Percentiles rank a stretch among this genome's conserved stretches.
phyloP scores from a whole-genome alignment of 208 protist species.

The Borovskyia barvae region DNA sequence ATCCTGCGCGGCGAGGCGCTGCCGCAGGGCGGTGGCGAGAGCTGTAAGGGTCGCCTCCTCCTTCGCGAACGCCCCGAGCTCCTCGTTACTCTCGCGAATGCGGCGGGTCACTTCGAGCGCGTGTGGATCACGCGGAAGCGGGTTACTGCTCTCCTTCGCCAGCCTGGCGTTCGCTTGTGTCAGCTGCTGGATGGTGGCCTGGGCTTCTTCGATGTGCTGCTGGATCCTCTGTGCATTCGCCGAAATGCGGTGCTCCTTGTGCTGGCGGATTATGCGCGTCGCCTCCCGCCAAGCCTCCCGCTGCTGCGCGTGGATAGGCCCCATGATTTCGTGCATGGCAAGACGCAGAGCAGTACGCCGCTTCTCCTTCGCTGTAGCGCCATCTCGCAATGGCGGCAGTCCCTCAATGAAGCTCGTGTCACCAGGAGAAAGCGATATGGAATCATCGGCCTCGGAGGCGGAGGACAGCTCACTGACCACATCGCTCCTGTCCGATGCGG shows the following conservation, averaged over 20 bases:
- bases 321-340: constrained; percentile 32
- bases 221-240: constrained; percentile 11
- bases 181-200: constrained; percentile 35
- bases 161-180: constrained; percentile 42
- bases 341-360: constrained; percentile 34
- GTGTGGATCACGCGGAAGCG: constrained; percentile 70
- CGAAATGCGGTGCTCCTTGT: constrained; percentile 32
- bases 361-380: constrained; percentile 9
- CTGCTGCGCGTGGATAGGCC: constrained; percentile 26
- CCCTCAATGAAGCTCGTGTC: constrained; percentile 24
- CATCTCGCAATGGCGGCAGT: constrained; percentile 9
- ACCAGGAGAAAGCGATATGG: constrained; percentile 12
- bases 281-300: constrained; percentile 33
- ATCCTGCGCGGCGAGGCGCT: constrained; percentile 54
- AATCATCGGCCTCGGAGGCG: constrained; percentile 14
- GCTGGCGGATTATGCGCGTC: constrained; percentile 28
- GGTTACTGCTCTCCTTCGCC: constrained; percentile 61
- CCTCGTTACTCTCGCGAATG: constrained; percentile 56
- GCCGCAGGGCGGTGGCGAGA: constrained; percentile 45
- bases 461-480: constrained; percentile 21
- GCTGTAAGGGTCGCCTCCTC: constrained; percentile 44
- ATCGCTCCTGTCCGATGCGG: constrained; percentile 13
- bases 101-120: constrained; percentile 56
- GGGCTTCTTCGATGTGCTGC: constrained; percentile 33
- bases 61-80: constrained; percentile 31